Percentiles rank a stretch among this genome's conserved stretches.
Evolutionary conservation across 306 rosid species (phyloP).

Genomic region (Luffa acutangula): DNA sequence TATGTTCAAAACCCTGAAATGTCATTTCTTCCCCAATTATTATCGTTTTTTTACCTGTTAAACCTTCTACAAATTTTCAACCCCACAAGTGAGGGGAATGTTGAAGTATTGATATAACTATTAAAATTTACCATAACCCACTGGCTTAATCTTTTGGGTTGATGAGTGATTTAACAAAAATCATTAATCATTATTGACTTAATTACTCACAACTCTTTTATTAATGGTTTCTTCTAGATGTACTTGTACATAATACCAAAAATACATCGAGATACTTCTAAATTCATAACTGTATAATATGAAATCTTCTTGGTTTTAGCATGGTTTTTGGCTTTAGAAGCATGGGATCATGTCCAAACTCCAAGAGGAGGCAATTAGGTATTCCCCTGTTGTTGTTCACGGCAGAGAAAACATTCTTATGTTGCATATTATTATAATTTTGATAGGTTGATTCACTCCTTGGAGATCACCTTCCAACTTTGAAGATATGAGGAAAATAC

Average conservation of each 20-base stretch:
- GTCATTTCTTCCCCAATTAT: too few species aligned
- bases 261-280: not conserved
- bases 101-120: too few species aligned
- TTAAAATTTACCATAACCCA: too few species aligned
- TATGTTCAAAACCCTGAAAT: too few species aligned
- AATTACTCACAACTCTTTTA: not conserved
- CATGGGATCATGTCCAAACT: slow-evolving; percentile 67
- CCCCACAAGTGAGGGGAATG: too few species aligned
- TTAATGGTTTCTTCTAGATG: not conserved
- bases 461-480: slow-evolving; percentile 73
- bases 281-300: not conserved
- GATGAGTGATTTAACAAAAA: too few species aligned
- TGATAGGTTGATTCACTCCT: slow-evolving; percentile 61
- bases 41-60: too few species aligned
- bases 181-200: not conserved
- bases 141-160: too few species aligned
- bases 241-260: not conserved
- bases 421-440: not conserved
- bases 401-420: not conserved
- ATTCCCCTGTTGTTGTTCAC: not conserved
- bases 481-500: slow-evolving; percentile 80
- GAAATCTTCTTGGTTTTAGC: not conserved
- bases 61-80: too few species aligned
- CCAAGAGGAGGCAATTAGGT: slow-evolving; percentile 69
- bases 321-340: slow-evolving; percentile 43